These are phyloP conservation scores for Podospora pseudoanserina DNA, from an alignment of 495 filamentous ascomycete species.

Conservation along the genomic window DNA sequence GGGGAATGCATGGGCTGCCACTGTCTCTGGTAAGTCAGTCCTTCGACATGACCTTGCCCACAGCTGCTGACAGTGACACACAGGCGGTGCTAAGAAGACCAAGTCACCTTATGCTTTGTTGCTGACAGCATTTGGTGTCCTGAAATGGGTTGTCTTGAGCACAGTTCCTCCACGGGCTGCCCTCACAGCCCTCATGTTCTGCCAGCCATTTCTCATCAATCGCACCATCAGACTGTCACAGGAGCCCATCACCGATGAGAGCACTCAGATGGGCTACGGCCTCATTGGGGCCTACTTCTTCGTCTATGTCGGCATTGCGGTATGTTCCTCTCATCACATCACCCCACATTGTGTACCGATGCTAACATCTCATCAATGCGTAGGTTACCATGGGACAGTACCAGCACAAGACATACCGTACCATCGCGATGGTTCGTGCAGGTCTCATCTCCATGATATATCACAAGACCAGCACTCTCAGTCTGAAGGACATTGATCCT, in stretches of 20 bases:
- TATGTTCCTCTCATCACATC: slow-evolving; percentile 19
- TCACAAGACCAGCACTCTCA: slow-evolving; percentile 48
- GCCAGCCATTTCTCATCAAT: slow-evolving; percentile 62
- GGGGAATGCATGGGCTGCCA: not conserved
- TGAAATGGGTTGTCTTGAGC: slow-evolving; percentile 48
- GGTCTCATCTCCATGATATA: slow-evolving; percentile 57
- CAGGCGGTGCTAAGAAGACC: slow-evolving; percentile 25
- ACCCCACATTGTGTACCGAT: not conserved
- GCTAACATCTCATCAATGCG: not conserved
- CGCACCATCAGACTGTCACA: slow-evolving; percentile 46
- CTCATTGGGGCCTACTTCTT: slow-evolving; percentile 61
- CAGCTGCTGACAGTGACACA: not conserved
- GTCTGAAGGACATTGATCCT: slow-evolving; percentile 43
- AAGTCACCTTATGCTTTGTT: slow-evolving; percentile 39
- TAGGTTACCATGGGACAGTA: slow-evolving; percentile 50
- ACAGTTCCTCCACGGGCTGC: slow-evolving; percentile 51
- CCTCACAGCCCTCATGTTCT: slow-evolving; percentile 57
- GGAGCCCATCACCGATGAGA: slow-evolving; percentile 22
- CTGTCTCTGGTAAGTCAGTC: not conserved
- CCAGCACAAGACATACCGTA: slow-evolving; percentile 55
- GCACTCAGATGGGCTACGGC: slow-evolving; percentile 52
- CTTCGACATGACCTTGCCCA: not conserved
- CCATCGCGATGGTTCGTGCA: slow-evolving; percentile 60
- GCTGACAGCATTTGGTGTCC: slow-evolving; percentile 37
- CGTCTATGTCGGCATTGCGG: slow-evolving; percentile 59